Evolutionary conservation across 2,329 filamentous ascomycete species (phyloP), one percentile per base, ranked within the genome.

Genomic region (Plenodomus tracheiphilus): DNA sequence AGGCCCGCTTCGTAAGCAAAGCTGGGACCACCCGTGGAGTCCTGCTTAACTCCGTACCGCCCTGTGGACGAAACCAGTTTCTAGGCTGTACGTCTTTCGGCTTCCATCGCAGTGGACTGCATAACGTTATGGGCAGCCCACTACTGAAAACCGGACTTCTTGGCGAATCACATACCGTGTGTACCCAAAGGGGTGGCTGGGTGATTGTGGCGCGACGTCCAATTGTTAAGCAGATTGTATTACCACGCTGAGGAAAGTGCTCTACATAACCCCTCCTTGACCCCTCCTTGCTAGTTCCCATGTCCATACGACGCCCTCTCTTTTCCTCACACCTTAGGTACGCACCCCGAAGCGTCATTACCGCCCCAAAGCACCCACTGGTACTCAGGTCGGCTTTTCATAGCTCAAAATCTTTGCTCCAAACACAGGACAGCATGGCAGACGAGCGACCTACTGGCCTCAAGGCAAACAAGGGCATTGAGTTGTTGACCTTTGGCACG

Each of bases 391-490:
- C 59, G 35, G 47, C 45, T 8, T 59, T 68, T 42, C 58, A 65
- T 47, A 60, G 55, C 36, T 61, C 61, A 11, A 50, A 32, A 21
- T 53, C 34, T 47, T 44, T 59, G 30, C 52, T 46, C 21, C 56
- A 48, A 35, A 53, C 54, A 43, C 47, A 56, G 13, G 46, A 53
- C 41, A 51, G 59, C 13, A 70, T 70, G 65, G 57, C 65, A 25
- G 50, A 59, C 51, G 64, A 66, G 43, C 66, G 71, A 59, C 79
- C 81, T 16, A 82, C 77, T 5, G 83, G 84, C 47, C 74, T 85
- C 50, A 81, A 84, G 56, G 83, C 83, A 59, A 82, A 77, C 56
- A 81, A 80, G 43, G 85, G 85, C 70, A 84, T 87, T 51, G 84
- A 87, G 74, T 79, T 86, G 51, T 73, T 87, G 25, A 87, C 84